A percentile compares a stretch with the other conserved stretches of the same genome.
Evolutionary conservation across 495 filamentous ascomycete genomes (phyloP).

Genomic region (Trichoderma erinaceum): DNA sequence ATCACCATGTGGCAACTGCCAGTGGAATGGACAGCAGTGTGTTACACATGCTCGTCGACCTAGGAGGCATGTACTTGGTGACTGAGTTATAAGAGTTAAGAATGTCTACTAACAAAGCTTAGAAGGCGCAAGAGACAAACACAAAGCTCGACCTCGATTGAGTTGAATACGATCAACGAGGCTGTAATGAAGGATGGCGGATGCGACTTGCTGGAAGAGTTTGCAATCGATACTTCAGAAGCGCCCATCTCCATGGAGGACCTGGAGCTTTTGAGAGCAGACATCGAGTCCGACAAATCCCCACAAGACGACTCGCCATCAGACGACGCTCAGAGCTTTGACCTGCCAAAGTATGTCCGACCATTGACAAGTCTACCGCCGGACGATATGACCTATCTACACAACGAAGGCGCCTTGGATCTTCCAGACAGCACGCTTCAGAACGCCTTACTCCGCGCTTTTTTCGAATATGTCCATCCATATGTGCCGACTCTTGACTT

Average conservation of each 20-base stretch:
- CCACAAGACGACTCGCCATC: not conserved
- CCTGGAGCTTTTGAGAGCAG: slow-evolving; percentile 1
- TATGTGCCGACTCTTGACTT: slow-evolving; percentile 3
- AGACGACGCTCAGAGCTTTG: not conserved
- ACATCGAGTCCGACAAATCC: not conserved
- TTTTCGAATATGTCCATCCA: slow-evolving; percentile 4
- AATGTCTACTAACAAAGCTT: not conserved
- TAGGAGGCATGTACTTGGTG: not conserved
- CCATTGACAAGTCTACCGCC: not conserved
- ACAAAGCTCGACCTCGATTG: not conserved
- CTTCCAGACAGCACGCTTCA: not conserved
- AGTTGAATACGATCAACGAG: not conserved
- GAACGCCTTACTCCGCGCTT: not conserved
- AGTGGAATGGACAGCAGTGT: slow-evolving; percentile 9
- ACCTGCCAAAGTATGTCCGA: not conserved
- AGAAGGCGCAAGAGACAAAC: not conserved
- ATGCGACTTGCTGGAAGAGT: not conserved
- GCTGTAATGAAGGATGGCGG: not conserved
- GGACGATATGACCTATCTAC: not conserved
- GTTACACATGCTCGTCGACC: slow-evolving; percentile 8
- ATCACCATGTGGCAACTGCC: slow-evolving; percentile 3
- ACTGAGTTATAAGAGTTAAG: not conserved
- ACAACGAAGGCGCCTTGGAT: not conserved
- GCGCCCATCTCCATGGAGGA: not conserved
- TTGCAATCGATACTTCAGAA: not conserved